Conservation (phyloP, 2,329 filamentous ascomycete species). For the Talaromyces sp. region DNA sequence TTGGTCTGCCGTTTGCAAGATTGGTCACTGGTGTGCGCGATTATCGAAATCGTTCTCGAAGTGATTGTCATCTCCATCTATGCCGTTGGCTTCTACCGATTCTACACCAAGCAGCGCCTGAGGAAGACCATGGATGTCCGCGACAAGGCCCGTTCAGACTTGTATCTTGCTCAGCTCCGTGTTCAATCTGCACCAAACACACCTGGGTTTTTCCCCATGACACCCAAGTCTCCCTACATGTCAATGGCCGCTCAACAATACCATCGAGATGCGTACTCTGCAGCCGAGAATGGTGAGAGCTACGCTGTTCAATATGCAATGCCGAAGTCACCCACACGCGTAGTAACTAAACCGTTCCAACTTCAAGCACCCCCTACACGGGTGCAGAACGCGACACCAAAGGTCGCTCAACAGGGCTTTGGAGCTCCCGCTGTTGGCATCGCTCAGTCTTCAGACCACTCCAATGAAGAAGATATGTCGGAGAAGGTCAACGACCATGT, state of each 20-base stretch:
- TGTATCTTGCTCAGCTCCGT: conserved; percentile 84
- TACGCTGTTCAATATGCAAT: conserved; percentile 53
- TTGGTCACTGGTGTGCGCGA: conserved; percentile 92
- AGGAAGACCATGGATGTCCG: conserved; percentile 95
- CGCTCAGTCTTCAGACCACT: conserved; percentile 21
- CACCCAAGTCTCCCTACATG: conserved; percentile 51
- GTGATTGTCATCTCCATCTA: conserved; percentile 89
- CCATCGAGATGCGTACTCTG: conserved; percentile 43
- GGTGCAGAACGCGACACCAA: conserved; percentile 73
- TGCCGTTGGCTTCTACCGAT: conserved; percentile 92
- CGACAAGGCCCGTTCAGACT: conserved; percentile 87
- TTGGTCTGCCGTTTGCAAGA: conserved; percentile 86
- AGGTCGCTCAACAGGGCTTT: conserved; percentile 62
- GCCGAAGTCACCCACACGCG: conserved; percentile 60
- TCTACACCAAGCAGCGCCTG: conserved; percentile 93
- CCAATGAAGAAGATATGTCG: conserved; percentile 27
- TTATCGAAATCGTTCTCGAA: conserved; percentile 94
- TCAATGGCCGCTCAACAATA: conserved; percentile 29
- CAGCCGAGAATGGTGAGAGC: conserved; percentile 52
- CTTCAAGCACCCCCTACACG: conserved; percentile 81
- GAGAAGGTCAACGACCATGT: conserved; percentile 62
- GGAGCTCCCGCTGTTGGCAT: conserved; percentile 34
- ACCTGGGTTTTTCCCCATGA: conserved; percentile 71
- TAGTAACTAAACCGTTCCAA: conserved; percentile 64
- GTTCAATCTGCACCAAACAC: conserved; percentile 92